Evolutionary conservation across 2,329 filamentous ascomycete species (phyloP).

Genomic region (Monosporascus ibericus): DNA sequence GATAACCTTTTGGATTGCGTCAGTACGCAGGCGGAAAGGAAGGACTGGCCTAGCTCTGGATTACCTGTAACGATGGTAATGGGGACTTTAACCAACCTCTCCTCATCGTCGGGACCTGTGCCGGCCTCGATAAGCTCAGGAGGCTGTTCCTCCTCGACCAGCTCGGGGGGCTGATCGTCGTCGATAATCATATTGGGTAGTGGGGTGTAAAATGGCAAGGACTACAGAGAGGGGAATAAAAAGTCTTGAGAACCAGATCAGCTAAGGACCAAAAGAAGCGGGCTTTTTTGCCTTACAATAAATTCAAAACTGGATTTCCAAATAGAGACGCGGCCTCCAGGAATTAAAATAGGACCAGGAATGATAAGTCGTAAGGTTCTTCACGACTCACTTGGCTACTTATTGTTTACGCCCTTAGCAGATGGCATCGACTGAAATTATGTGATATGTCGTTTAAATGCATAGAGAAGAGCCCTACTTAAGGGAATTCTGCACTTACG

Average conservation of each 20-base stretch:
- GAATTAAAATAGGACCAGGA: no score
- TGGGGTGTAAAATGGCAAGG: neutral
- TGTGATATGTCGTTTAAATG: no score
- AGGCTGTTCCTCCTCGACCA: slow-evolving; percentile 38
- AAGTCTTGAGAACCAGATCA: neutral
- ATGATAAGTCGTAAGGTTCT: no score
- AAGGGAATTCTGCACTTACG: no score
- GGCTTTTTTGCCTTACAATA: no score
- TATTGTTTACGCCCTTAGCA: no score
- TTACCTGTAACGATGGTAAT: slow-evolving; percentile 79
- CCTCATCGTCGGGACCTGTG: slow-evolving; percentile 35
- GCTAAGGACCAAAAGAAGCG: no score
- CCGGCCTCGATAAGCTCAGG: slow-evolving; percentile 25
- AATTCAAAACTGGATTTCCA: no score
- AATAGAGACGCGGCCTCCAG: no score
- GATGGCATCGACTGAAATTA: no score
- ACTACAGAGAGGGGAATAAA: neutral
- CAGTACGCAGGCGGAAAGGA: slow-evolving; percentile 1
- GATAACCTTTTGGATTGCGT: slow-evolving; percentile 59
- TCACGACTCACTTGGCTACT: no score
- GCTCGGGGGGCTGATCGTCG: slow-evolving; percentile 61
- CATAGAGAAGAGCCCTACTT: no score
- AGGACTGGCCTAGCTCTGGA: slow-evolving; percentile 3
- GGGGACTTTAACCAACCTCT: slow-evolving; percentile 61
- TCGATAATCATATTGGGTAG: slow-evolving; percentile 50